phyloP scores from a whole-genome alignment of 345 rosid species.

The Syzygium aromaticum region DNA sequence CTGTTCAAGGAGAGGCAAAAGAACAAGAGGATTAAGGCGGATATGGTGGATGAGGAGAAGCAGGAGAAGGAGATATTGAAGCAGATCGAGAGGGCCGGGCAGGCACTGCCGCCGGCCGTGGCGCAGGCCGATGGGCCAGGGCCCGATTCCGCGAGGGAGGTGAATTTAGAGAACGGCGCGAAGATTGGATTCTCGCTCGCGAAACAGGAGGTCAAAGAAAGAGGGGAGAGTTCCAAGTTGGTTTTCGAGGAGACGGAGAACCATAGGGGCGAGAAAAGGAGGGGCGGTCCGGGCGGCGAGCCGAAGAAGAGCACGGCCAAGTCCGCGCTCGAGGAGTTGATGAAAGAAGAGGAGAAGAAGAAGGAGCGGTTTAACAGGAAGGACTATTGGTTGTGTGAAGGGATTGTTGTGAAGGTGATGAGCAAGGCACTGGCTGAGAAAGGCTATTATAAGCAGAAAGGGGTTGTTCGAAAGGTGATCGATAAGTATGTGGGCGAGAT shows the following conservation, averaged over 20 bases:
- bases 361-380: constrained; percentile 79
- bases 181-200: constrained; percentile 80
- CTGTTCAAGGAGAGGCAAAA: constrained; percentile 77
- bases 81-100: constrained; percentile 79
- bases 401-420: constrained; percentile 84
- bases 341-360: constrained; percentile 82
- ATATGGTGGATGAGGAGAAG: constrained; percentile 87
- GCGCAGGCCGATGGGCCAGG: neutral
- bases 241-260: constrained; percentile 58
- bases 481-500: constrained; percentile 85
- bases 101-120: neutral
- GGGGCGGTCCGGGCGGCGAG: constrained; percentile 12
- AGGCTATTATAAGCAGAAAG: constrained; percentile 91
- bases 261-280: constrained; percentile 15
- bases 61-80: constrained; percentile 70
- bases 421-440: constrained; percentile 64
- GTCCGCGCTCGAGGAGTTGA: constrained; percentile 79
- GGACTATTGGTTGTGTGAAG: constrained; percentile 86
- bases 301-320: constrained; percentile 20
- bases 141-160: constrained; percentile 12
- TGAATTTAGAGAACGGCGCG: constrained; percentile 44
- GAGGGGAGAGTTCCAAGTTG: constrained; percentile 34
- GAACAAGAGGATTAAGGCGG: constrained; percentile 69
- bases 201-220: constrained; percentile 28
- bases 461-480: constrained; percentile 71